Evolutionary conservation across 1,139 yeast genomes (phyloP).

Genomic region (Suhomyces atakaporum): DNA sequence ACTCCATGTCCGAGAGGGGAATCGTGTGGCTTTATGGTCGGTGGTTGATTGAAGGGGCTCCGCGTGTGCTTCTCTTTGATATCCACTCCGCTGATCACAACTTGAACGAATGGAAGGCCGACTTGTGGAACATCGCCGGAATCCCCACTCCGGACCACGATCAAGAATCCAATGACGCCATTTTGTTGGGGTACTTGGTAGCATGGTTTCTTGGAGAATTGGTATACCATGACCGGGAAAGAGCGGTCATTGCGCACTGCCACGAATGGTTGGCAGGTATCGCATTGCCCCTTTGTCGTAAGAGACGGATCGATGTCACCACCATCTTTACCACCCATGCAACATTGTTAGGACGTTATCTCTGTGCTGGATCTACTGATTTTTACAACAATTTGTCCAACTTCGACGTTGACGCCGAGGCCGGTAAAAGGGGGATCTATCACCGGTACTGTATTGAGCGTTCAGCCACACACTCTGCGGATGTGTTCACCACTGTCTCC

Average conservation of each 20-base stretch:
- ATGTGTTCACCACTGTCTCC: constrained; percentile 95
- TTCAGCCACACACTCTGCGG: constrained; percentile 94
- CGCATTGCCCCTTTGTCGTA: constrained; percentile 88
- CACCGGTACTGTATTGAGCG: constrained; percentile 97
- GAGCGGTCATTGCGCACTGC: constrained; percentile 91
- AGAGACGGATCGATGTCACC: constrained; percentile 88
- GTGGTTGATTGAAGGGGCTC: constrained; percentile 98
- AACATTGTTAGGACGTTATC: constrained; percentile 87
- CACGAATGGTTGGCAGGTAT: constrained; percentile 99
- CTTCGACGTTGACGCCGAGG: constrained; percentile 96
- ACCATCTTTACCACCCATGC: constrained; percentile 98
- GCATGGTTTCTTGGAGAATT: constrained; percentile 98
- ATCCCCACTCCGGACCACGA: constrained; percentile 93
- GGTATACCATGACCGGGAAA: constrained; percentile 74
- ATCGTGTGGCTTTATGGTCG: constrained; percentile 85
- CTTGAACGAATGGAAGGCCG: constrained; percentile 91
- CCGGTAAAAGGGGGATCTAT: constrained; percentile 96
- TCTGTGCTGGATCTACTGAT: constrained; percentile 96
- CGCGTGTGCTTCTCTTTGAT: constrained; percentile 86
- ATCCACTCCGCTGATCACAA: constrained; percentile 69
- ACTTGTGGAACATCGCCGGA: constrained; percentile 87
- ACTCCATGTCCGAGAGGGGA: constrained; percentile 79
- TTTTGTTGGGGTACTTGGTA: constrained; percentile 85
- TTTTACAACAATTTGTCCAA: constrained; percentile 88
- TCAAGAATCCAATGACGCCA: constrained; percentile 86